Conservation (phyloP, 1,139 yeast species). For the Magnusiomyces paraingens region DNA sequence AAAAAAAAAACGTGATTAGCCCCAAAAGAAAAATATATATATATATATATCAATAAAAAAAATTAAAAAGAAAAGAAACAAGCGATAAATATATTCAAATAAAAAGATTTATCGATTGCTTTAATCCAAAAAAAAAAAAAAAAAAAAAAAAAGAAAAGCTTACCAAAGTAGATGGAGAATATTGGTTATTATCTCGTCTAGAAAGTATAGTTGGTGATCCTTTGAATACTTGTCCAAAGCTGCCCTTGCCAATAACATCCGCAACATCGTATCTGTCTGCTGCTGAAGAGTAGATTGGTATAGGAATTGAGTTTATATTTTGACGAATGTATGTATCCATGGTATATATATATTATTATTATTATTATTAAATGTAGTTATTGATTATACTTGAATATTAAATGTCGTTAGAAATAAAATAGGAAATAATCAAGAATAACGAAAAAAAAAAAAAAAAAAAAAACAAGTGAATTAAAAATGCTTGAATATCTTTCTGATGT, state of each 20-base stretch:
- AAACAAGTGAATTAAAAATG: neutral
- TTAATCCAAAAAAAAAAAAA: too few relatives aligned
- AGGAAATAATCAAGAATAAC: neutral
- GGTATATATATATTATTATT: neutral
- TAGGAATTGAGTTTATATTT: neutral
- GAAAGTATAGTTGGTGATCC: slow-evolving; percentile 1
- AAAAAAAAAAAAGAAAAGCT: neutral
- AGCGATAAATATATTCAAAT: too few relatives aligned
- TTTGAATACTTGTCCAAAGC: slow-evolving; percentile 3
- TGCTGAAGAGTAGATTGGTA: neutral
- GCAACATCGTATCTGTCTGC: neutral
- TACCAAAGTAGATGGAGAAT: neutral
- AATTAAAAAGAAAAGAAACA: neutral
- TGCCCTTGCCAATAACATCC: slow-evolving; percentile 5
- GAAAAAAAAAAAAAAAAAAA: neutral
- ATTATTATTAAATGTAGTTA: too few relatives aligned
- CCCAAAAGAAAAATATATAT: too few relatives aligned
- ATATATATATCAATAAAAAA: too few relatives aligned
- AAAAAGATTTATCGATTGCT: too few relatives aligned
- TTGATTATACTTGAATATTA: too few relatives aligned
- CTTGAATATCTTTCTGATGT: neutral
- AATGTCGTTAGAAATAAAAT: too few relatives aligned
- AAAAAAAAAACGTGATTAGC: too few relatives aligned
- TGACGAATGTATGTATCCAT: slow-evolving; percentile 1
- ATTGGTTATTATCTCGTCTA: neutral